Base-by-base conservation (phyloP, 495 filamentous ascomycete species). In the Penicillium paradoxum region DNA sequence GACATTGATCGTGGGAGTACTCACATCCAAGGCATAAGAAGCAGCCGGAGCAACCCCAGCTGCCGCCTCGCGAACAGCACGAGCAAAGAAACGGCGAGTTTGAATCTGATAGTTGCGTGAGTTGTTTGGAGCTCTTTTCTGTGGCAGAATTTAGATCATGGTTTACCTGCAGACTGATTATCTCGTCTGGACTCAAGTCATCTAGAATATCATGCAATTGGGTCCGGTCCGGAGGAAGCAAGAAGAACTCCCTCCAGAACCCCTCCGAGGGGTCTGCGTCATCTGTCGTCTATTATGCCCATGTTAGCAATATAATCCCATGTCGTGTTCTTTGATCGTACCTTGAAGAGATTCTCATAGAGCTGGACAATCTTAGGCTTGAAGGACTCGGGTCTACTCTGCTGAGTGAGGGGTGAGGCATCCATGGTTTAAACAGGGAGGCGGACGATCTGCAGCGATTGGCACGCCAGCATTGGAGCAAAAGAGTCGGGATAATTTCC, bases 211-310 rank as follows among this genome's bases (percentile, higher is more conserved):
- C 70, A 56, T 79, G 79, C 49, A 98, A 70, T 45, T 81, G 78
- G 1, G 73, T 65, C 34, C 79, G 77, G 65, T 96, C 87, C 27
- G 93, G 91, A 44, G 80, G 80, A 43, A 96, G 77, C 36, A 97
- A 77, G 71, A 97, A 98, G 72, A 97, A 89, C 71, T 97, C 92
- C 47, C 82, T 79, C 95, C 93, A 99, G 72, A 97, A 99, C 8
- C 91, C 93, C 54, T 96, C 90, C 0, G 86, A 80, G 45, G 83
- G 83, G 33, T 88, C 84, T 34, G 79, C 71, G 52, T 78, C 79
- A 39, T 90, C 86, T 13, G 68, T 40, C 2, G 53, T 55, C 70
- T 70, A 29, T 29, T 27, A 9, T 39, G 51, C 29, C 55, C 29
- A 24, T 18, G 41, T 41, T 22, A 46, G 39, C 6, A 41, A 44